Evolutionary conservation across 768 basidiomycete genomes (phyloP).

Genomic region (Daedalea quercina): DNA sequence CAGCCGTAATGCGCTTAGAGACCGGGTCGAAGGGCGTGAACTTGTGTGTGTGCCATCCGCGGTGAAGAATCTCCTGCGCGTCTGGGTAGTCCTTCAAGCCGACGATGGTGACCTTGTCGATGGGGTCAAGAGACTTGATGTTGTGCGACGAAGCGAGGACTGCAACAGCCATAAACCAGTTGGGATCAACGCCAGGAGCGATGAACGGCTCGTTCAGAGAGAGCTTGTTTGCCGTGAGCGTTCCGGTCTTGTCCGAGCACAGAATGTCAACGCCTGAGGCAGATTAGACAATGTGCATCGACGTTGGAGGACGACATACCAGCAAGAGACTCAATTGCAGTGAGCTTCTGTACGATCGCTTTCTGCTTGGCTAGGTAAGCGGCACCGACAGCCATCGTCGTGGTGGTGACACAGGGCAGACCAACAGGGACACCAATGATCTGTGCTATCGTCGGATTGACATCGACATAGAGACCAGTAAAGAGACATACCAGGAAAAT

Average conservation of each 20-base stretch:
- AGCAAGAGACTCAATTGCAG: slow-evolving; percentile 44
- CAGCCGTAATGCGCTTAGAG: slow-evolving; percentile 43
- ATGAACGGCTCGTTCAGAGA: slow-evolving; percentile 31
- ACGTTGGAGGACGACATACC: slow-evolving; percentile 14
- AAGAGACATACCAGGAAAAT: slow-evolving; percentile 27
- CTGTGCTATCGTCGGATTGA: neutral
- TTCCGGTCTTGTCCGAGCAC: slow-evolving; percentile 38
- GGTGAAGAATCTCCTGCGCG: slow-evolving; percentile 33
- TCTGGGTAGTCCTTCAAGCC: slow-evolving; percentile 38
- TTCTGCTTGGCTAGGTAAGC: slow-evolving; percentile 35
- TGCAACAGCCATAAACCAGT: slow-evolving; percentile 1
- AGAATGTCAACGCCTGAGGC: slow-evolving; percentile 32
- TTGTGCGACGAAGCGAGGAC: slow-evolving; percentile 43
- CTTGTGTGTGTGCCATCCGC: slow-evolving; percentile 39
- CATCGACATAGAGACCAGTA: neutral
- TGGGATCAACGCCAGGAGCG: slow-evolving; percentile 2
- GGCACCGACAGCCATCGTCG: slow-evolving; percentile 33
- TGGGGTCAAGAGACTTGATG: slow-evolving; percentile 39
- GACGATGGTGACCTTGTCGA: slow-evolving; percentile 41
- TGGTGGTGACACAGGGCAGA: slow-evolving; percentile 38
- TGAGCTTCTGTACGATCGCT: slow-evolving; percentile 43
- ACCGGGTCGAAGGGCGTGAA: slow-evolving; percentile 46
- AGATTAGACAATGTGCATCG: neutral
- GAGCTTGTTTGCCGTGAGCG: slow-evolving; percentile 43
- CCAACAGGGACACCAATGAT: slow-evolving; percentile 30